Evolutionary conservation across 2,329 filamentous ascomycete species (phyloP).

Genomic region (Hansfordia pulvinata): DNA sequence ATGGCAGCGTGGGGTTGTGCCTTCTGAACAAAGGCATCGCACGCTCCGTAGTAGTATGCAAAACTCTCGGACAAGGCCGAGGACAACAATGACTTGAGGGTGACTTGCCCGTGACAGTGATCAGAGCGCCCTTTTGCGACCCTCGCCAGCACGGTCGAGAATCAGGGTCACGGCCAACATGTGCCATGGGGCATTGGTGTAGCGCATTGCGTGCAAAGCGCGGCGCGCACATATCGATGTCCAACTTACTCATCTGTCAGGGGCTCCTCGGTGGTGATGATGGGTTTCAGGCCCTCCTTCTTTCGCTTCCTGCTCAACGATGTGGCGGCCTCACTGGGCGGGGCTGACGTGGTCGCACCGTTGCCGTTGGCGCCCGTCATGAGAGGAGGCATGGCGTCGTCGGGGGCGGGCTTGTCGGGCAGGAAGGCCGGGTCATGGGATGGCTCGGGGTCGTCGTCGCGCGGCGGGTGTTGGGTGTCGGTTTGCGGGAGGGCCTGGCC

Average conservation of each 20-base stretch:
- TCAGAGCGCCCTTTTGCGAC: background rate
- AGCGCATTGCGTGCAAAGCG: constrained; percentile 1
- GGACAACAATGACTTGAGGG: too few species aligned
- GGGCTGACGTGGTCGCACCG: constrained; percentile 7
- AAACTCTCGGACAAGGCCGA: too few species aligned
- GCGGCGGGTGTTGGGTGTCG: too few species aligned
- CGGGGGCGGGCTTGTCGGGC: constrained; percentile 1
- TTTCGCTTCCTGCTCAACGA: constrained; percentile 52
- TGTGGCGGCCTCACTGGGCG: constrained; percentile 4
- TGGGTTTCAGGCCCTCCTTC: constrained; percentile 62
- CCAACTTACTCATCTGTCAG: constrained; percentile 20
- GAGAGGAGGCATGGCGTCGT: constrained; percentile 8
- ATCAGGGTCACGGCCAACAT: background rate
- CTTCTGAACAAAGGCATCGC: too few species aligned
- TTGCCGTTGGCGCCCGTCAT: constrained; percentile 16
- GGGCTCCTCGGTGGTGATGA: constrained; percentile 55
- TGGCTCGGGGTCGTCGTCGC: too few species aligned
- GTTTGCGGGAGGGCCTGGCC: too few species aligned
- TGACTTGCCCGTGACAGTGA: background rate
- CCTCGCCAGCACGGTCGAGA: background rate
- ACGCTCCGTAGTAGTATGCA: too few species aligned
- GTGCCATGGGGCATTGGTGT: background rate
- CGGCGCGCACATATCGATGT: constrained; percentile 20
- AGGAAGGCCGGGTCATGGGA: too few species aligned
- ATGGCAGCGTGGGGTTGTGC: too few species aligned